Conservation (phyloP, 2,329 filamentous ascomycete genomes). For the Penicillium sp. region DNA sequence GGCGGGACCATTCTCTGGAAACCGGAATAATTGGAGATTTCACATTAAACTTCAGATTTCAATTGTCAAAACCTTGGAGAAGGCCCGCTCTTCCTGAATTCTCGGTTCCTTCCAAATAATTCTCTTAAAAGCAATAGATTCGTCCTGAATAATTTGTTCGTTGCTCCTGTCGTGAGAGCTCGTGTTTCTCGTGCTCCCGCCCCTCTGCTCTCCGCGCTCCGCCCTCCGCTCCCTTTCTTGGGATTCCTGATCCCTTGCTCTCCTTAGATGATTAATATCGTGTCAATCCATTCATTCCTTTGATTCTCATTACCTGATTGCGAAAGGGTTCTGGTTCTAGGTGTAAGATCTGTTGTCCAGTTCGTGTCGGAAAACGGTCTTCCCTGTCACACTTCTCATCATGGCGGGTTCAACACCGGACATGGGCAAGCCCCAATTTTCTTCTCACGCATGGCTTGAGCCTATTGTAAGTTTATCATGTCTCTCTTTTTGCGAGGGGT, state of each 20-base stretch:
- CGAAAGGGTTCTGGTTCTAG: no score
- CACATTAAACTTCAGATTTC: no score
- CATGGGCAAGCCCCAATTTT: constrained; percentile 33
- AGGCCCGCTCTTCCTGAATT: no score
- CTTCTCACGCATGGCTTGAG: constrained; percentile 31
- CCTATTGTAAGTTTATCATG: constrained; percentile 24
- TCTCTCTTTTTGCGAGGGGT: background rate
- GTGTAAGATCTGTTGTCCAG: background rate
- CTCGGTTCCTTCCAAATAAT: no score
- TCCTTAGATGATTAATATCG: background rate
- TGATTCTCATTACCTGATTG: no score
- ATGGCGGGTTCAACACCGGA: constrained; percentile 16
- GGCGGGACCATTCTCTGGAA: no score
- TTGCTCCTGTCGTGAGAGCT: background rate
- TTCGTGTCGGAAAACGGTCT: background rate
- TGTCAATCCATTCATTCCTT: background rate
- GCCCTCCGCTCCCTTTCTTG: background rate
- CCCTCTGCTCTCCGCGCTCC: background rate
- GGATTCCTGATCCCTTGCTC: background rate
- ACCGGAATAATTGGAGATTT: no score
- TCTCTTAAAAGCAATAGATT: no score
- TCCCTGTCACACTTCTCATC: background rate
- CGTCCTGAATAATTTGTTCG: no score
- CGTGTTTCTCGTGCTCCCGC: background rate
- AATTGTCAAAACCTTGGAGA: no score